A percentile compares a stretch with the other conserved stretches of the same genome.
Evolutionary conservation across 352 stramenopile genomes (phyloP).

Genomic region (Globisporangium cylindrosporum): DNA sequence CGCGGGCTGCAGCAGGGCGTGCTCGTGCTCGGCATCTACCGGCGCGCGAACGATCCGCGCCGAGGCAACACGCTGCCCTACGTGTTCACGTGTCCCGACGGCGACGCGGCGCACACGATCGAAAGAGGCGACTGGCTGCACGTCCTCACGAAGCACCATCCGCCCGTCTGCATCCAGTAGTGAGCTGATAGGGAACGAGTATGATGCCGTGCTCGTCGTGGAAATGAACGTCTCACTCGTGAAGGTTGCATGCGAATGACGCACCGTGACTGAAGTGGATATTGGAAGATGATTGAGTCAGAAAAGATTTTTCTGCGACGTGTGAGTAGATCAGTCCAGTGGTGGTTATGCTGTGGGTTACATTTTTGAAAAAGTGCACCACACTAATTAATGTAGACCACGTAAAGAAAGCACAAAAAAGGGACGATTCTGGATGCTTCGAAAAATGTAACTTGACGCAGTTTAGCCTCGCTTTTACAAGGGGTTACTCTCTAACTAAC

Average conservation of each 20-base stretch:
- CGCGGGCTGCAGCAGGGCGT: conserved; percentile 36
- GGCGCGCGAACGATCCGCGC: conserved; percentile 27
- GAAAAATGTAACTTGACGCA: not conserved
- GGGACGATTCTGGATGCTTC: not conserved
- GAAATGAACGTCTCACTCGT: not conserved
- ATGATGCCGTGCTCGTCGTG: not conserved
- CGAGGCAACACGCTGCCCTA: conserved; percentile 51
- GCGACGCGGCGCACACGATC: conserved; percentile 23
- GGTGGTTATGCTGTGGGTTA: not conserved
- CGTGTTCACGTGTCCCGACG: conserved; percentile 52
- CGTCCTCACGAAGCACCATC: conserved; percentile 28
- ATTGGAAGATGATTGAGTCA: not conserved
- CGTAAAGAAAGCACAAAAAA: not conserved
- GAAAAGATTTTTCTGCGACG: not conserved
- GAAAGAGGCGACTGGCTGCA: conserved; percentile 41
- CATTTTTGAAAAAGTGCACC: no score
- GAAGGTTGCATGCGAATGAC: not conserved
- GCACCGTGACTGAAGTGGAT: not conserved
- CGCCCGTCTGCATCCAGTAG: conserved; percentile 30
- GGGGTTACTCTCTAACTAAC: not conserved
- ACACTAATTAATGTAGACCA: not conserved
- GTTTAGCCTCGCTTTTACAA: not conserved
- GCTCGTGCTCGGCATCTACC: conserved; percentile 49
- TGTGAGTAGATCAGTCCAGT: not conserved
- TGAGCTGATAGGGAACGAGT: conserved; percentile 1